phyloP scores from a whole-genome alignment of 2,329 filamentous ascomycete genomes.

The Lecanoromycetidae sp. region DNA sequence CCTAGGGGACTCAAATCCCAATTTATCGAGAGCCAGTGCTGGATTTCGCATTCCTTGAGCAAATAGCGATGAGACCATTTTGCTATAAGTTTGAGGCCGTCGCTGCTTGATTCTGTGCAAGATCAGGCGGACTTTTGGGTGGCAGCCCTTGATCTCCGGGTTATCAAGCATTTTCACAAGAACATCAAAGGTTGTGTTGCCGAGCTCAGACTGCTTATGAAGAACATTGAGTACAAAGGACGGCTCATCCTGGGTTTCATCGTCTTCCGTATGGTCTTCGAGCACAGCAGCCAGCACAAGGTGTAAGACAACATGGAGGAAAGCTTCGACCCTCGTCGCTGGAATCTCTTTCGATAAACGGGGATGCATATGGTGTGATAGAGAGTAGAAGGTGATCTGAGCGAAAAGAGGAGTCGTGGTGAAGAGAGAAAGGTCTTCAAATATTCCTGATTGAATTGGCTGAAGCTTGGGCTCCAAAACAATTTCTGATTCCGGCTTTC shows the following conservation, averaged over 20 bases:
- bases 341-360: slow-evolving; percentile 60
- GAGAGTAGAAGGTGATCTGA: slow-evolving; percentile 77
- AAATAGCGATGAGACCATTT: slow-evolving; percentile 46
- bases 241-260: no score
- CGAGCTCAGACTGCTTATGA: slow-evolving; percentile 43
- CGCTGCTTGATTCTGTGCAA: slow-evolving; percentile 76
- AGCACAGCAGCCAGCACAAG: slow-evolving; percentile 72
- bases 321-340: slow-evolving; percentile 73
- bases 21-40: slow-evolving; percentile 56
- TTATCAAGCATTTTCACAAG: slow-evolving; percentile 46
- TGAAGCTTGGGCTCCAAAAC: slow-evolving; percentile 82
- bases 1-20: slow-evolving; percentile 74
- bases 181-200: slow-evolving; percentile 38
- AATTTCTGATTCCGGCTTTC: slow-evolving; percentile 67
- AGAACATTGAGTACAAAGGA: slow-evolving; percentile 68
- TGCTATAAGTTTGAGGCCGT: slow-evolving; percentile 59
- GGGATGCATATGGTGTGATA: slow-evolving; percentile 62
- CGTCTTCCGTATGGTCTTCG: slow-evolving; percentile 59
- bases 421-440: slow-evolving; percentile 63
- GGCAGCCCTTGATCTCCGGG: slow-evolving; percentile 68
- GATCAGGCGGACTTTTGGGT: slow-evolving; percentile 72
- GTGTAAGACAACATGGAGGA: slow-evolving; percentile 83
- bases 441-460: slow-evolving; percentile 63
- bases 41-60: slow-evolving; percentile 3
- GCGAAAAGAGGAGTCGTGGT: slow-evolving; percentile 76